Conservation (phyloP, 768 basidiomycete genomes). For the Panaeolus papilionaceus region DNA sequence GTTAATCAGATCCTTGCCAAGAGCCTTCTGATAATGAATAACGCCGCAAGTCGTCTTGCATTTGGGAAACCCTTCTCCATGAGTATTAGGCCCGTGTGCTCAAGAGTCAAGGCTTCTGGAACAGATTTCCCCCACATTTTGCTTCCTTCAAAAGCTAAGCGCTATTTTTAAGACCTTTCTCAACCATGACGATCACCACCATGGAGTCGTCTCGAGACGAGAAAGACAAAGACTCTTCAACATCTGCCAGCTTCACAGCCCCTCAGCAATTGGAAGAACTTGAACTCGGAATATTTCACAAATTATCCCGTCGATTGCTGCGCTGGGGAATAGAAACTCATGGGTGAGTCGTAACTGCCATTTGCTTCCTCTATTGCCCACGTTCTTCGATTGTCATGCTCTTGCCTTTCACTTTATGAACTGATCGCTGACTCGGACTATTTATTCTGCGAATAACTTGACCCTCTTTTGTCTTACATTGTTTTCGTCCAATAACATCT, state of each 20-base stretch:
- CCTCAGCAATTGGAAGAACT: conserved; percentile 6
- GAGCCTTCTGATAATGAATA: not conserved
- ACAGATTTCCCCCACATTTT: not conserved
- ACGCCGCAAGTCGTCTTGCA: not conserved
- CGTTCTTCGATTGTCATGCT: conserved; percentile 8
- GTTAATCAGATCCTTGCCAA: not conserved
- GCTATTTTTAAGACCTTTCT: not conserved
- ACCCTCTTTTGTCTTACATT: not conserved
- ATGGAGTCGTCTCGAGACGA: not conserved
- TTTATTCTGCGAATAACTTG: not conserved
- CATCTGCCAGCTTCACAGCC: not conserved
- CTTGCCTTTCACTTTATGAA: conserved; percentile 11
- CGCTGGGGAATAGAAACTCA: conserved; percentile 42
- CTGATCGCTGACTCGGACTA: conserved; percentile 5
- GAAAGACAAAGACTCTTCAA: not conserved
- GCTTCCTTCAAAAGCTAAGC: not conserved
- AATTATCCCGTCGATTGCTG: conserved; percentile 29
- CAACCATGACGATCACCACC: conserved; percentile 8
- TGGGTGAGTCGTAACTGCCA: conserved; percentile 30
- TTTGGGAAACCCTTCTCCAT: not conserved
- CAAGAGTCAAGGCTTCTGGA: not conserved
- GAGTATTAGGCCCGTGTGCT: not conserved
- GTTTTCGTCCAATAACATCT: not conserved
- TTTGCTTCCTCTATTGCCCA: conserved; percentile 11
- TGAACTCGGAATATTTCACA: conserved; percentile 19